Percentiles rank a stretch among this genome's conserved stretches.
Evolutionary conservation across 2,329 filamentous ascomycete species (phyloP).

Genomic region (Nigrospora sphaerica): DNA sequence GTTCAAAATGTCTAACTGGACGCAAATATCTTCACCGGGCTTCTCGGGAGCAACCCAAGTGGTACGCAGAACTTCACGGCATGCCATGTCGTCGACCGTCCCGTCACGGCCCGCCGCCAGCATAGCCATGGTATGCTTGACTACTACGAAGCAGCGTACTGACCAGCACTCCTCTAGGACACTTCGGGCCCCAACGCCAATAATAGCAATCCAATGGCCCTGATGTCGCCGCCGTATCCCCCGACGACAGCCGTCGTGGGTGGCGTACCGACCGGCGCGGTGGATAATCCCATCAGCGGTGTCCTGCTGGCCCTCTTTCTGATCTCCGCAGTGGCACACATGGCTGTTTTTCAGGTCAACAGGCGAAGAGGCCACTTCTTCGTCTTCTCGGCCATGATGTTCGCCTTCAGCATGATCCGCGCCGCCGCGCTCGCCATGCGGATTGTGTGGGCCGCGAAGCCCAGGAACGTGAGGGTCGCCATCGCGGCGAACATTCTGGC

Average conservation of each 20-base stretch:
- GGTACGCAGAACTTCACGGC: background rate
- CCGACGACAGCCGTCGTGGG: background rate
- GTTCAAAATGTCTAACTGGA: constrained; percentile 3
- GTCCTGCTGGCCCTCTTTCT: background rate
- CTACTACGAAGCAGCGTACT: too few species aligned
- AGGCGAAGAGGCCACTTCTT: constrained; percentile 28
- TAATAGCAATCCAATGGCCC: too few species aligned
- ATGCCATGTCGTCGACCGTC: too few species aligned
- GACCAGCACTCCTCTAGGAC: too few species aligned
- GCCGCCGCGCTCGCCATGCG: constrained; percentile 25
- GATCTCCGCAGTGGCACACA: constrained; percentile 32
- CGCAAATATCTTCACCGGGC: constrained; percentile 1
- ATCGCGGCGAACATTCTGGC: constrained; percentile 26
- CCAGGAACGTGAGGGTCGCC: constrained; percentile 20
- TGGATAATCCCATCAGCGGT: background rate
- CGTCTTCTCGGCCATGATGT: constrained; percentile 25
- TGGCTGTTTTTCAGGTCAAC: constrained; percentile 43
- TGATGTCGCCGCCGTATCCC: background rate
- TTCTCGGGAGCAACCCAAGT: background rate
- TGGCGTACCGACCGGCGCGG: background rate
- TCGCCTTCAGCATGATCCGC: constrained; percentile 29
- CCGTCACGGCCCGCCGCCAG: too few species aligned
- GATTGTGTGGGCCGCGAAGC: constrained; percentile 24
- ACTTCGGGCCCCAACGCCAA: too few species aligned
- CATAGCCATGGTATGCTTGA: too few species aligned